Base-by-base conservation (phyloP, 1,284 basidiomycete genomes). In the Kwoniella shivajii region DNA sequence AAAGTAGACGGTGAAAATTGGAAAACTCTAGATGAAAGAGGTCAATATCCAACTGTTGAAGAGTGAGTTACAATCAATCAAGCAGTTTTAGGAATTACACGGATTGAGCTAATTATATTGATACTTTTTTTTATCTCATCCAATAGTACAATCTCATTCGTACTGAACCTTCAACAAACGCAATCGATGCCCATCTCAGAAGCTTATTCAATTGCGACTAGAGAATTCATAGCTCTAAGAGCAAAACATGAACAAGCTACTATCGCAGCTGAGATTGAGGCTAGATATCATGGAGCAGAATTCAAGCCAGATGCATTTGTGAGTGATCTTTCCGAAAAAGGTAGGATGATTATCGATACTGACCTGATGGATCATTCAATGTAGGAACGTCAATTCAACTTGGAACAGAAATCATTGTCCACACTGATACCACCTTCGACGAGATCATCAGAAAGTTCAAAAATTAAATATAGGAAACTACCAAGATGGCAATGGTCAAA, bases 191-290 rank as follows among this genome's bases (percentile, higher is more conserved):
- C 90, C 0, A 81, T 97, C 38, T 86, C 89, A 0, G 80, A 87
- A 37, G 94, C 95, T 4, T 99, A 99, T 76, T 80, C 82, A 4
- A 79, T 81, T 18, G 87, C 90, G 22, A 84, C 92, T n/a, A 82
- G 84, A 13, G 90, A 96, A 75, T 98, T 92, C 80, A 86, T 89
- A 49, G 81, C 89, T 20, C 82, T 98, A 34, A 87, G 92, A 51
- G 87, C 90, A 24, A 87, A 92, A 73, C 88, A 90, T 66, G 86
- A 93, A 69, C 84, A 91, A 54, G 84, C 90, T 2, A 85, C 84
- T 27, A 81, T 83, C 4, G 85, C 90, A 50, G 92, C 94, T 13
- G 82, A 84, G 18, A 80, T 87, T 64, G 92, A 98, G 78, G 93
- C 93, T 11, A 83, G 88, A 61, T 78, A 84, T 27, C 84, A 88